Evolutionary conservation across 164 flowering plant species (phyloP).

Genomic region (Buxus sempervirens): DNA sequence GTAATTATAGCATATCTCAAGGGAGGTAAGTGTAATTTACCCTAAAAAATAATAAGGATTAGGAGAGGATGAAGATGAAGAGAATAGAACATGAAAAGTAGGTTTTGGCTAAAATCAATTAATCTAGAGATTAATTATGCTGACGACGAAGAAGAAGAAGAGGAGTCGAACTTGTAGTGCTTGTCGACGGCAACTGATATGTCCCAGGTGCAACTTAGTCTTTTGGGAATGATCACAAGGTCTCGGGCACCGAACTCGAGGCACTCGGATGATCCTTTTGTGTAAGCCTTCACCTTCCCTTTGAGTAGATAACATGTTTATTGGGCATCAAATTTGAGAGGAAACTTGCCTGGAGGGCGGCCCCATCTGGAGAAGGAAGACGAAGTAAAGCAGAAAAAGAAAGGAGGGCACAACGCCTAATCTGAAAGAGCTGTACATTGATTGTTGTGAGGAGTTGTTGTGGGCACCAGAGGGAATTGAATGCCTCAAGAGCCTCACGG

Average conservation of each 20-base stretch:
- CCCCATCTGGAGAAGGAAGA: constrained; percentile 61
- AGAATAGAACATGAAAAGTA: not conserved
- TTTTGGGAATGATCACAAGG: constrained; percentile 34
- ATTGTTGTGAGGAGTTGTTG: no score
- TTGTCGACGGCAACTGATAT: constrained; percentile 68
- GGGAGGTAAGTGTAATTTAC: no score
- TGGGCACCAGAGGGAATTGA: no score
- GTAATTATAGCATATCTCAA: no score
- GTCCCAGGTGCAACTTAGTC: constrained; percentile 80
- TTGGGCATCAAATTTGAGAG: constrained; percentile 77
- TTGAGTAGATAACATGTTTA: constrained; percentile 77
- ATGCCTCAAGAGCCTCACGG: no score
- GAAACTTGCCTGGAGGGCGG: constrained; percentile 78
- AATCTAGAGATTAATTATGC: no score
- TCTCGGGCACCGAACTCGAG: constrained; percentile 89
- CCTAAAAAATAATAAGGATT: not conserved
- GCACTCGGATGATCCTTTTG: constrained; percentile 44
- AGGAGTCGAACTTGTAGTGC: constrained; percentile 65
- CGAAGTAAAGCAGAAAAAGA: constrained; percentile 7
- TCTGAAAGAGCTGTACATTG: no score
- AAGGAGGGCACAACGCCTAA: no score
- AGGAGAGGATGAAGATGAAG: no score
- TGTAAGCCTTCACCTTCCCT: constrained; percentile 74
- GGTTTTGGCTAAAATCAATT: constrained; percentile 11
- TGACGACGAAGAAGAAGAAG: constrained; percentile 21